These are phyloP conservation scores for thale cress (Arabidopsis thaliana) DNA, from an alignment of 345 rosid species.

Conservation along the genomic window DNA sequence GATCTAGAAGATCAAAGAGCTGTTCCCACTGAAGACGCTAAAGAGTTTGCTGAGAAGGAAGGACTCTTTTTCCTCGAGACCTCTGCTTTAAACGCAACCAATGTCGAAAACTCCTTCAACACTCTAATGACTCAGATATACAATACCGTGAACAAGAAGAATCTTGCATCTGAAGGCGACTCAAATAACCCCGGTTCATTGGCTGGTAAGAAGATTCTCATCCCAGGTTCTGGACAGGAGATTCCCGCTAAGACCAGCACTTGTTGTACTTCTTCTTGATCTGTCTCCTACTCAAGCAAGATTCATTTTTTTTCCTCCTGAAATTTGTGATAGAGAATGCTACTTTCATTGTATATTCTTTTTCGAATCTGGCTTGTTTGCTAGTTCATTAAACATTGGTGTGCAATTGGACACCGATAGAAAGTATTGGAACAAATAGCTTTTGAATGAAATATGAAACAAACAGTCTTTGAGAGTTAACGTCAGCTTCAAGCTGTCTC, in stretches of 20 bases:
- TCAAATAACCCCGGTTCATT: slow-evolving; percentile 59
- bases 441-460: slow-evolving; percentile 25
- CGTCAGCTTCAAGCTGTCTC: not conserved
- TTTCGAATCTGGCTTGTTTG: slow-evolving; percentile 35
- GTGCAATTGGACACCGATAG: slow-evolving; percentile 40
- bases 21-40: slow-evolving; percentile 70
- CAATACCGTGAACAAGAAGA: slow-evolving; percentile 77
- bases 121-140: slow-evolving; percentile 78
- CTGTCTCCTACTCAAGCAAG: slow-evolving; percentile 13
- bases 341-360: slow-evolving; percentile 42
- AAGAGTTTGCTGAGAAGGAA: slow-evolving; percentile 82
- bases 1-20: slow-evolving; percentile 74
- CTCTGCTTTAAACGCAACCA: slow-evolving; percentile 72
- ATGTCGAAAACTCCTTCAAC: slow-evolving; percentile 70
- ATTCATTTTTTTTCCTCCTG: not conserved
- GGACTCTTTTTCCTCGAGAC: slow-evolving; percentile 84
- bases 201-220: slow-evolving; percentile 68
- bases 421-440: slow-evolving; percentile 32
- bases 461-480: slow-evolving; percentile 9
- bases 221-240: slow-evolving; percentile 78
- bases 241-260: slow-evolving; percentile 58
- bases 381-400: slow-evolving; percentile 37
- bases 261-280: slow-evolving; percentile 66
- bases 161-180: slow-evolving; percentile 61
- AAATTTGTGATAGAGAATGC: slow-evolving; percentile 31